These are phyloP conservation scores for Talaromyces borbonicus DNA, from an alignment of 495 filamentous ascomycete genomes.

Conservation along the genomic window DNA sequence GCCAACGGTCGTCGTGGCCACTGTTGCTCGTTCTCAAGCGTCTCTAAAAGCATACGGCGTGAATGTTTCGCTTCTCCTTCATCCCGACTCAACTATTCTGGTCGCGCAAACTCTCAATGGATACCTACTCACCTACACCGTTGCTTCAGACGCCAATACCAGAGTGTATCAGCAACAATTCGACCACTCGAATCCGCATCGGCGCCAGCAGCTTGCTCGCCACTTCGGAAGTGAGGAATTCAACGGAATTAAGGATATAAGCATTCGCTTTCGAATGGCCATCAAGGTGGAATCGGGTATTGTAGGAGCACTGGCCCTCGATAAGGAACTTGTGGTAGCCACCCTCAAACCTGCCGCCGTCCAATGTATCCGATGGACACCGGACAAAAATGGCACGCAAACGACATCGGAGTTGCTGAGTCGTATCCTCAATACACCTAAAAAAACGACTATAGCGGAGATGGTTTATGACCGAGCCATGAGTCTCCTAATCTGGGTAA, in stretches of 20 bases:
- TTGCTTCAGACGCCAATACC: constrained; percentile 73
- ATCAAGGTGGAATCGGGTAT: constrained; percentile 98
- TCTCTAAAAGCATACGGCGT: constrained; percentile 78
- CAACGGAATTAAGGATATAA: constrained; percentile 76
- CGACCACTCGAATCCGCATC: constrained; percentile 53
- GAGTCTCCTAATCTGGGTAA: constrained; percentile 93
- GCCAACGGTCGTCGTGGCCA: constrained; percentile 83
- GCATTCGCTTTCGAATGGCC: constrained; percentile 88
- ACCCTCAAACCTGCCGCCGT: constrained; percentile 89
- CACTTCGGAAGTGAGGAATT: constrained; percentile 54
- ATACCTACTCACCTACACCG: constrained; percentile 87
- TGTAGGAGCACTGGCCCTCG: constrained; percentile 72
- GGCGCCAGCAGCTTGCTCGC: constrained; percentile 61
- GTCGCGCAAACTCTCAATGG: constrained; percentile 84
- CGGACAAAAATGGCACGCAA: constrained; percentile 69
- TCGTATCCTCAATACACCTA: constrained; percentile 73
- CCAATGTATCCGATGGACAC: constrained; percentile 91
- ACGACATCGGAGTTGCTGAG: constrained; percentile 86
- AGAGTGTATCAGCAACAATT: constrained; percentile 79
- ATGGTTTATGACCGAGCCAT: constrained; percentile 97
- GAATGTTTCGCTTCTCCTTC: constrained; percentile 74
- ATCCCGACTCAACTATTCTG: constrained; percentile 84
- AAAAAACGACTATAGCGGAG: constrained; percentile 61
- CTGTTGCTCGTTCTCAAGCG: constrained; percentile 65
- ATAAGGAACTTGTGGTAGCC: constrained; percentile 88